Percentiles rank a stretch among this genome's conserved stretches.
Conservation (phyloP, 106 monocot species). For the Dendrobium officinale region DNA sequence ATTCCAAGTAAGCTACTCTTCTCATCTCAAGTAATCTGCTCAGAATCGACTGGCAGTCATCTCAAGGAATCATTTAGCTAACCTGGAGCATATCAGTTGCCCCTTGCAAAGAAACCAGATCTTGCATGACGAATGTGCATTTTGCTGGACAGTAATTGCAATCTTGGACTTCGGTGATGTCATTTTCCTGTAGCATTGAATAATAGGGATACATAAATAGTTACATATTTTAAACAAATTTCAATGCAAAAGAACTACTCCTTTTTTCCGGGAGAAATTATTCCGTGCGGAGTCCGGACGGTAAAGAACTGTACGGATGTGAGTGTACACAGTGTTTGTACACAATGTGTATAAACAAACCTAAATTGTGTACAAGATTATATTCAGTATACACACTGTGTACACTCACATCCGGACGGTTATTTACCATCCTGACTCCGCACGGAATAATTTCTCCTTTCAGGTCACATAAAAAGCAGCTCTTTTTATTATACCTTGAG, state of each 20-base stretch:
- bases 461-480: no score
- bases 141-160: constrained; percentile 19
- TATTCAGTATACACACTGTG: no score
- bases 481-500: constrained; percentile 17
- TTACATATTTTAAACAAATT: neutral
- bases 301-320: no score
- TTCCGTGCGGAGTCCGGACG: no score
- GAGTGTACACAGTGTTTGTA: no score
- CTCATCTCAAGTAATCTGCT: neutral
- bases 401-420: no score
- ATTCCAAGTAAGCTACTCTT: neutral
- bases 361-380: no score
- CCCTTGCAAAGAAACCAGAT: constrained; percentile 44
- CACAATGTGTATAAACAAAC: no score
- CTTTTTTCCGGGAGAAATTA: no score
- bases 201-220: neutral
- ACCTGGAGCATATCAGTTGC: constrained; percentile 41
- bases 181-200: constrained; percentile 23
- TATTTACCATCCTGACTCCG: no score
- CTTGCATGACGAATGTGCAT: constrained; percentile 37
- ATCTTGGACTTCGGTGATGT: constrained; percentile 31
- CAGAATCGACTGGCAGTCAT: neutral
- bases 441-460: no score
- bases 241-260: neutral
- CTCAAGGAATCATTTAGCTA: neutral